phyloP scores from a whole-genome alignment of 129 eudicot genomes.

The Scalesia atractyloides region DNA sequence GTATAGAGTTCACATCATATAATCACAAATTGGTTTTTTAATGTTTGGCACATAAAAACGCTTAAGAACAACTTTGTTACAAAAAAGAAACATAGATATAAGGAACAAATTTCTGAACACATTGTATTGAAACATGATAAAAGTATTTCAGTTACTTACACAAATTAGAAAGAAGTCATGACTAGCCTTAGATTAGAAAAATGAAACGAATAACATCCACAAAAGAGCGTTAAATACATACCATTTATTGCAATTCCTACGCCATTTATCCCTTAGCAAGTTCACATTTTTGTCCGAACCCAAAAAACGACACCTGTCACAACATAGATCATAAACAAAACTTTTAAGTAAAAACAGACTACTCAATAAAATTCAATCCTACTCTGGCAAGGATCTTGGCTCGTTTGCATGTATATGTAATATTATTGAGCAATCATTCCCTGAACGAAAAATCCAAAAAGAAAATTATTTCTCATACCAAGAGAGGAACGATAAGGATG shows the following conservation, averaged over 20 bases:
- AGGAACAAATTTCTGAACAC: neutral
- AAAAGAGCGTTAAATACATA: slow-evolving; percentile 25
- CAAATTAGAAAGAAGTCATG: slow-evolving; percentile 10
- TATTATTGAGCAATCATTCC: slow-evolving; percentile 65
- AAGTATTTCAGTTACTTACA: slow-evolving; percentile 4
- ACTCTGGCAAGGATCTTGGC: slow-evolving; percentile 76
- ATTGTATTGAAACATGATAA: neutral
- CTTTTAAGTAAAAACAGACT: neutral
- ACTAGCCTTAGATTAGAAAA: slow-evolving; percentile 14
- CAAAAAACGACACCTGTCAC: slow-evolving; percentile 74
- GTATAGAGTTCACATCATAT: neutral
- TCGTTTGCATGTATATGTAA: slow-evolving; percentile 51
- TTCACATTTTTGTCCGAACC: slow-evolving; percentile 54
- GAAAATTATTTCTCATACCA: slow-evolving; percentile 21
- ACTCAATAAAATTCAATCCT: slow-evolving; percentile 20
- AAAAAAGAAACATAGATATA: neutral
- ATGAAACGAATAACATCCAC: slow-evolving; percentile 11
- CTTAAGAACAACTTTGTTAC: neutral
- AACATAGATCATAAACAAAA: slow-evolving; percentile 11
- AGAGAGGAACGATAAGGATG: neutral
- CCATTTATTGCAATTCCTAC: slow-evolving; percentile 74
- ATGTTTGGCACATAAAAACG: slow-evolving; percentile 8
- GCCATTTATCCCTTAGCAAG: slow-evolving; percentile 57
- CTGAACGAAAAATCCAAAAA: slow-evolving; percentile 33
- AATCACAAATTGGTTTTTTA: slow-evolving; percentile 1